These are phyloP conservation scores for Ogataea kodamae DNA, from an alignment of 805 yeast genomes.

Conservation along the genomic window DNA sequence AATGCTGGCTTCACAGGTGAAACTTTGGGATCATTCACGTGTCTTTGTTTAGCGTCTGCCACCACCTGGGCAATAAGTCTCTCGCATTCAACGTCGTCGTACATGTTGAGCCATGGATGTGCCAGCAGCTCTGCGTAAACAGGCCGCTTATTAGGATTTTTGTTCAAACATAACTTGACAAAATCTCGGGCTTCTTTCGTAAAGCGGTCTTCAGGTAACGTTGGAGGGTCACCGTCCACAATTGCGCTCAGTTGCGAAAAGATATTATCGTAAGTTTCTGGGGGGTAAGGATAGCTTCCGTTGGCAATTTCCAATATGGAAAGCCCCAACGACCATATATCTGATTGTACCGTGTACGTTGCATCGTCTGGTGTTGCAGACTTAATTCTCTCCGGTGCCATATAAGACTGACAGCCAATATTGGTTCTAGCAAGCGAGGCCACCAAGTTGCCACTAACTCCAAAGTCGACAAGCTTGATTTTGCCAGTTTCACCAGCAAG, in stretches of 20 bases:
- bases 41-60: conserved; percentile 32
- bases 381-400: conserved; percentile 97
- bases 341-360: conserved; percentile 89
- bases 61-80: conserved; percentile 32
- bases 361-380: conserved; percentile 68
- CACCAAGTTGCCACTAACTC: conserved; percentile 91
- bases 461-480: conserved; percentile 91
- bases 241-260: conserved; percentile 93
- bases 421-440: conserved; percentile 94
- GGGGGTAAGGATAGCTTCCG: conserved; percentile 94
- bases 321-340: conserved; percentile 92
- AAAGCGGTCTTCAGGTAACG: conserved; percentile 57
- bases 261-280: conserved; percentile 86
- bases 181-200: conserved; percentile 79
- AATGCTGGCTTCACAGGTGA: conserved; percentile 22
- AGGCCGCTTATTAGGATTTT: conserved; percentile 79
- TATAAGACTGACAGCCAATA: conserved; percentile 95
- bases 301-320: conserved; percentile 82
- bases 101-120: conserved; percentile 78
- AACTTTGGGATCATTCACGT: conserved; percentile 16
- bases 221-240: conserved; percentile 94
- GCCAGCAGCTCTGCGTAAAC: conserved; percentile 67
- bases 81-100: conserved; percentile 37
- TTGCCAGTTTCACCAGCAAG: conserved; percentile 75
- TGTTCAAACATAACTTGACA: conserved; percentile 72